phyloP scores from a whole-genome alignment of 2,329 filamentous ascomycete species.

The Pezicula carpinea region DNA sequence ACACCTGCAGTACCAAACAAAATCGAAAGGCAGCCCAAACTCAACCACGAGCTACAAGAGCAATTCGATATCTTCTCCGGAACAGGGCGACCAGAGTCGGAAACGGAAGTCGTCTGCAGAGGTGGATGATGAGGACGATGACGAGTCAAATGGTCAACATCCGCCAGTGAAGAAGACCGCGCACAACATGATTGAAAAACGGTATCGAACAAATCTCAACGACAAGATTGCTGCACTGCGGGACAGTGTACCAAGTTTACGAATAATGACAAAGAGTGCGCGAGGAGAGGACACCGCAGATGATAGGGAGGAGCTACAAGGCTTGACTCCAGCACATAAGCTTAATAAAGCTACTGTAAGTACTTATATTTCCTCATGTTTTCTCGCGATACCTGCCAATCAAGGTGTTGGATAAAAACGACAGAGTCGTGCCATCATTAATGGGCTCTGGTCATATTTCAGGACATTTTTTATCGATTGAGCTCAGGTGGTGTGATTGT shows the following conservation, averaged over 20 bases:
- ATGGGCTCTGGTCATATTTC: no score
- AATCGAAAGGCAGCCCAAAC: conserved; percentile 46
- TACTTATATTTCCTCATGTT: conserved; percentile 9
- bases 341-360: conserved; percentile 90
- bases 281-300: conserved; percentile 64
- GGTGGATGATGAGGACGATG: conserved; percentile 53
- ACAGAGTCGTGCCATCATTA: no score
- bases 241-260: conserved; percentile 86
- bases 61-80: conserved; percentile 55
- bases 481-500: no score
- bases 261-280: conserved; percentile 73
- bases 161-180: conserved; percentile 79
- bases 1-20: conserved; percentile 48
- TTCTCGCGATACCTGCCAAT: background rate
- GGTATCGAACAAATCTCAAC: conserved; percentile 93
- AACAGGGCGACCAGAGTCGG: conserved; percentile 42
- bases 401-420: background rate
- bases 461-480: no score
- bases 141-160: conserved; percentile 53
- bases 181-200: conserved; percentile 97
- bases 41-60: conserved; percentile 46
- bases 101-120: conserved; percentile 66
- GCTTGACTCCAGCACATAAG: conserved; percentile 83
- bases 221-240: conserved; percentile 92
- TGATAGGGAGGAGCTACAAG: conserved; percentile 76